Evolutionary conservation across 345 rosid genomes (phyloP), one percentile per base, ranked within the genome.

Genomic region (Brassica cretica): DNA sequence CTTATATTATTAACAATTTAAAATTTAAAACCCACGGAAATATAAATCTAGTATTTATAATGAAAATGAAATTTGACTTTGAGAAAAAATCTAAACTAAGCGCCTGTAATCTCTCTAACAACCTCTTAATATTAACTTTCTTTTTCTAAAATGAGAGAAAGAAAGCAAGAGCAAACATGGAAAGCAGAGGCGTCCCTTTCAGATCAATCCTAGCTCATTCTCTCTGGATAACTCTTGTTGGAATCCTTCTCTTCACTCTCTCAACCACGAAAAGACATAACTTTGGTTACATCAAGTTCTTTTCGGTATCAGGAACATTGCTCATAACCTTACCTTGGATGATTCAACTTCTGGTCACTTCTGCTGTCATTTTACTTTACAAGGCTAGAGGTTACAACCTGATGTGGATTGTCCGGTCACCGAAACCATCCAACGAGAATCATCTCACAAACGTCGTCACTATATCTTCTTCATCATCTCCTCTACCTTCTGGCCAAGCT

Each of bases 321-420:
- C 80, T 75, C 24, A 71, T 66, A 2, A 75, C 80, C 4, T 80
- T 70, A 32, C 83, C 83, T 32, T 80, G 83, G 83, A 24, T 70
- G 15, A 64, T 80, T 49, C 83, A 80, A 46, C 80, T 80, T 32
- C 7, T 80, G 65, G 58, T 80, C 69, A 39, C 76, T 33, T 80
- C 8, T 24, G 8, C 24, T 3, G 70, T 80, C 19, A 70, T 80
- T 4, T 16, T 75, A 24, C 35, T 80, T 12, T 59, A 70, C 32
- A 80, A 59, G 73, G 64, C 76, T n/a, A 80, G 4, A 65, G 69
- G 83, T 46, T 70, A 64, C 69, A 16, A 80, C 24, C 35, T 75
- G 30, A 64, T 64, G 76, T 80, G 80, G 83, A 75, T 80, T 66
- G 68, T 80, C 9, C 76, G 29, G 27, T 35, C 76, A 64, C 80